phyloP scores from a whole-genome alignment of 495 filamentous ascomycete species.

The Neurospora discreta region DNA sequence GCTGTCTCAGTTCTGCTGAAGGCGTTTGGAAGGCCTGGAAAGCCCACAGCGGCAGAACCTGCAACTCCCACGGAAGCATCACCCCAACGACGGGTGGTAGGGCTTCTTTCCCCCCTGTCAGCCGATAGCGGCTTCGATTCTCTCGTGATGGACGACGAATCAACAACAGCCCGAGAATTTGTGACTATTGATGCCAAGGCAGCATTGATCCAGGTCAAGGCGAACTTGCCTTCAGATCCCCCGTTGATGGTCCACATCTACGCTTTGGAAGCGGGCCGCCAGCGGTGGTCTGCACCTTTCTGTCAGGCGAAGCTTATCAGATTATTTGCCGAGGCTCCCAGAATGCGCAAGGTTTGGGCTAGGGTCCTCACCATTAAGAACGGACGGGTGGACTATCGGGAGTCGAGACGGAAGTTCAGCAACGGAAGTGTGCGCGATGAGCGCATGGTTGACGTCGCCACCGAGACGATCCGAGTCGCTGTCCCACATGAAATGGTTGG shows the following conservation, averaged over 20 bases:
- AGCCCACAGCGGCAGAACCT: constrained; percentile 12
- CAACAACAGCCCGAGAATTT: constrained; percentile 43
- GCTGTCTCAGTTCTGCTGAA: constrained; percentile 64
- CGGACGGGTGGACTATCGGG: constrained; percentile 66
- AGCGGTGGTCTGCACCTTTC: constrained; percentile 77
- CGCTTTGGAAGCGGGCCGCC: constrained; percentile 65
- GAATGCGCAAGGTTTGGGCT: constrained; percentile 72
- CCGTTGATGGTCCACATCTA: constrained; percentile 83
- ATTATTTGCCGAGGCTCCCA: constrained; percentile 76
- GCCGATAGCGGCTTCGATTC: constrained; percentile 15
- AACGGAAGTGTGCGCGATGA: constrained; percentile 52
- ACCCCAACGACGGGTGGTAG: constrained; percentile 20
- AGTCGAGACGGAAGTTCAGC: constrained; percentile 56
- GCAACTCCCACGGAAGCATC: constrained; percentile 13
- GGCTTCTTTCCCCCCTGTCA: constrained; percentile 24
- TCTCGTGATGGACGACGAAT: constrained; percentile 22
- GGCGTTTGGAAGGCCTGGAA: constrained; percentile 50
- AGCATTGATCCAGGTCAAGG: constrained; percentile 76
- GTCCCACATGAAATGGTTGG: constrained; percentile 93
- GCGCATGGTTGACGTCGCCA: constrained; percentile 69
- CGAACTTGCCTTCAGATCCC: constrained; percentile 74
- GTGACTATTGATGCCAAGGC: constrained; percentile 70
- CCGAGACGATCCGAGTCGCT: constrained; percentile 76
- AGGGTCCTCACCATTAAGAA: constrained; percentile 74
- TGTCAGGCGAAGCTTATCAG: constrained; percentile 62